These are phyloP conservation scores for Blastobotrys aristatus DNA, from an alignment of 1,139 yeast genomes.

Conservation along the genomic window DNA sequence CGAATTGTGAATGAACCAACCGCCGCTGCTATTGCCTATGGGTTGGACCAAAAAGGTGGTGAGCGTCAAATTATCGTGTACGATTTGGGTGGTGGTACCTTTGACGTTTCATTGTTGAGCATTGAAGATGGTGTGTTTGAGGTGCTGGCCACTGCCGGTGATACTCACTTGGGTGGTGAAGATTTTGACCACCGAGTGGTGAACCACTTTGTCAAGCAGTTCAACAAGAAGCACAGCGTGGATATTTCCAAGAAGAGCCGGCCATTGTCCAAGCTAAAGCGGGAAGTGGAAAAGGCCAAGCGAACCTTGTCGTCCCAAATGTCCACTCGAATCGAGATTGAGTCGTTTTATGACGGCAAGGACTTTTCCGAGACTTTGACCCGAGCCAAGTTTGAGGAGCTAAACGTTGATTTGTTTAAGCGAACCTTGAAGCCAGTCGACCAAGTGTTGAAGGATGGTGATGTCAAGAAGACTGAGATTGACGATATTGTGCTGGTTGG, in stretches of 20 bases:
- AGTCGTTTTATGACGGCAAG: constrained; percentile 92
- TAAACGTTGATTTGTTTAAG: constrained; percentile 92
- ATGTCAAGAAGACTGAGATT: constrained; percentile 81
- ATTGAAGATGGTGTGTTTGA: constrained; percentile 89
- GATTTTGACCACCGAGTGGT: constrained; percentile 95
- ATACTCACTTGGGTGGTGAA: constrained; percentile 99
- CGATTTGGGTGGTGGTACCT: constrained; percentile 99
- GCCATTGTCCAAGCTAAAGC: constrained; percentile 97
- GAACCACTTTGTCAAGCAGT: constrained; percentile 89
- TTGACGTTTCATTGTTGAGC: constrained; percentile 94
- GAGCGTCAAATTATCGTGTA: constrained; percentile 75
- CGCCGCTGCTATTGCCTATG: constrained; percentile 97
- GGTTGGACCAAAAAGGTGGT: constrained; percentile 77
- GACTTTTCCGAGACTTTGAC: constrained; percentile 96
- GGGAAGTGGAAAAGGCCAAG: constrained; percentile 99
- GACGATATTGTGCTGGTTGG: constrained; percentile 98
- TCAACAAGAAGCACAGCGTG: constrained; percentile 94
- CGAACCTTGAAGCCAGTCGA: constrained; percentile 96
- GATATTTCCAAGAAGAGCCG: constrained; percentile 90
- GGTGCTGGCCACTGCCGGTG: constrained; percentile 99
- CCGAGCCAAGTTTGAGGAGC: constrained; percentile 99
- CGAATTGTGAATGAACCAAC: constrained; percentile 99
- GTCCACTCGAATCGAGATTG: constrained; percentile 95
- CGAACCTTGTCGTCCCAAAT: constrained; percentile 96
- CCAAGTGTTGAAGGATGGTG: constrained; percentile 95